Percentiles rank a stretch among this genome's conserved stretches.
Conservation (phyloP, 2,329 filamentous ascomycete species). For the Alternaria burnsii region DNA sequence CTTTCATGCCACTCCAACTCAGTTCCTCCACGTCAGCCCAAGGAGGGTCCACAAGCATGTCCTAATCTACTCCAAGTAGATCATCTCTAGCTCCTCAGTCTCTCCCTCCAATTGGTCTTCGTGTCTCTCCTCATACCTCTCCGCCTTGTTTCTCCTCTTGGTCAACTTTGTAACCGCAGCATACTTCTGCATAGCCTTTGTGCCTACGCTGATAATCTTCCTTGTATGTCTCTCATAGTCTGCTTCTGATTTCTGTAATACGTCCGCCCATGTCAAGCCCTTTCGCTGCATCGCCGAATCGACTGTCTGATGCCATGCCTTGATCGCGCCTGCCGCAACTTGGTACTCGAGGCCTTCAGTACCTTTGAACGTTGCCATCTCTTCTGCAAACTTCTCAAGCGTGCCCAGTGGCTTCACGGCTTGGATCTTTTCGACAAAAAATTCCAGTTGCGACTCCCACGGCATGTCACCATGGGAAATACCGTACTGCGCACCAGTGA, state of each 20-base stretch:
- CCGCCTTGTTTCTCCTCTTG: constrained; percentile 11
- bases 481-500: constrained; percentile 9
- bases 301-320: constrained; percentile 6
- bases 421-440: not conserved
- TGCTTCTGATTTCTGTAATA: constrained; percentile 3
- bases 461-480: not conserved
- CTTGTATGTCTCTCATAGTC: constrained; percentile 4
- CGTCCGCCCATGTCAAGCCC: not conserved
- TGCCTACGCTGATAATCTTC: constrained; percentile 8
- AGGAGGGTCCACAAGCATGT: not conserved
- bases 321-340: constrained; percentile 1
- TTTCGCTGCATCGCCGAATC: constrained; percentile 11
- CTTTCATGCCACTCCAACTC: not conserved
- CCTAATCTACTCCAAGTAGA: not conserved
- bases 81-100: not conserved
- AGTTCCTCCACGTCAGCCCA: not conserved
- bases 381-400: not conserved
- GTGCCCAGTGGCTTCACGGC: constrained; percentile 2
- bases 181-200: constrained; percentile 10
- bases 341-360: constrained; percentile 1
- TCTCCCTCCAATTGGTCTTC: constrained; percentile 1
- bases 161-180: constrained; percentile 1
- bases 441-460: not conserved
- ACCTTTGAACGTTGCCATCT: constrained; percentile 3
- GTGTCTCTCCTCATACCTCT: constrained; percentile 15